A percentile compares a stretch with the other conserved stretches of the same genome.
These are phyloP conservation scores for Herpetomonas samuelpessoai DNA, from an alignment of 208 protist species.

Conservation along the genomic window DNA sequence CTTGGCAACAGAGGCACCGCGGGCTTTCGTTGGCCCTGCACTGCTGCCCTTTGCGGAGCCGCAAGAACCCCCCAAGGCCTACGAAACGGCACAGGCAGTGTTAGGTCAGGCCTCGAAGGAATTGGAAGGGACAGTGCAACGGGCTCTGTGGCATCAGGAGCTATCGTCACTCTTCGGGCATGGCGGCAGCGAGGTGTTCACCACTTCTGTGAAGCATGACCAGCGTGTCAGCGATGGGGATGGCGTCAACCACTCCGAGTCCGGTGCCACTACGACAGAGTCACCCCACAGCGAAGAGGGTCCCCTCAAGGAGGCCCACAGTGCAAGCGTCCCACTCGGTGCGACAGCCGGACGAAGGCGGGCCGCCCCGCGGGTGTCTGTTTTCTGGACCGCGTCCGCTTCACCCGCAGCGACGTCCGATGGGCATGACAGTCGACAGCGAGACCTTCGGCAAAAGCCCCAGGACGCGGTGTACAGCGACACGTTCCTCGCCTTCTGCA, in stretches of 20 bases:
- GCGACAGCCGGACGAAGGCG: too few species aligned
- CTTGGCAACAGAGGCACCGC: neutral
- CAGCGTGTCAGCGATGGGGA: neutral
- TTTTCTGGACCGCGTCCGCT: neutral
- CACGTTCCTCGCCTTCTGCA: slow-evolving; percentile 2
- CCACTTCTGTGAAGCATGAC: neutral
- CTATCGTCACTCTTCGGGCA: neutral
- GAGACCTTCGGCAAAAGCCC: too few species aligned
- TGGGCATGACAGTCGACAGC: too few species aligned
- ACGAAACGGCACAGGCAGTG: neutral
- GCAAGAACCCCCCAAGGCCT: too few species aligned
- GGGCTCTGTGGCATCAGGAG: neutral
- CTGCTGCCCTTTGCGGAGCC: neutral
- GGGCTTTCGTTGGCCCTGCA: neutral
- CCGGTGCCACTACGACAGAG: too few species aligned
- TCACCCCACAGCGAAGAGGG: too few species aligned
- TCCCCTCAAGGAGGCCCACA: too few species aligned
- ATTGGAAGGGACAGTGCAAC: neutral
- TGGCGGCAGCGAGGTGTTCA: neutral
- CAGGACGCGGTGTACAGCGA: slow-evolving; percentile 2
- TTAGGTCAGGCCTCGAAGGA: neutral
- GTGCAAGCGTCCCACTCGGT: too few species aligned
- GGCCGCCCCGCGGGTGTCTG: too few species aligned
- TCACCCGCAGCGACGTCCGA: neutral
- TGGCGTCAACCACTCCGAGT: neutral